Conservation (phyloP, 192 early-diverging fungal genomes). For the Backusella morwellensis region DNA sequence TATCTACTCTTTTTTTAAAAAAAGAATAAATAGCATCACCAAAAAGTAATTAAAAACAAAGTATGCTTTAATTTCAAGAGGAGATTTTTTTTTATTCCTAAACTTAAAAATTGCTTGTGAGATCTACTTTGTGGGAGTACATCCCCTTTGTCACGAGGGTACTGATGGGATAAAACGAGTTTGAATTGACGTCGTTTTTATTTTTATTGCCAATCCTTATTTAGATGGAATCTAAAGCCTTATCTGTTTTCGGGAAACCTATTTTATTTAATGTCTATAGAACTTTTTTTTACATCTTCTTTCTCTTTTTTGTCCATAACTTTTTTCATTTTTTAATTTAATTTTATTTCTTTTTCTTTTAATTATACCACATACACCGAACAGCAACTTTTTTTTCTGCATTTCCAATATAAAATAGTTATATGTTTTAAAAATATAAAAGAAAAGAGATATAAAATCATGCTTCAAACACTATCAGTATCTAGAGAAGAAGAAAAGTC, state of each 20-base stretch:
- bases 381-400: not conserved
- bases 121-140: not conserved
- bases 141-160: conserved; percentile 2
- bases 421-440: not conserved
- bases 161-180: not conserved
- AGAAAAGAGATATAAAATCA: not conserved
- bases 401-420: not conserved
- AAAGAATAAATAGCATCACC: not conserved
- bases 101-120: conserved; percentile 3
- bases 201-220: conserved; percentile 6
- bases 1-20: not conserved
- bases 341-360: not conserved
- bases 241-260: not conserved
- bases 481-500: conserved; percentile 4
- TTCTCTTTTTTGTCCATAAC: not conserved
- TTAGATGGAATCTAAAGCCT: not conserved
- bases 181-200: conserved; percentile 6
- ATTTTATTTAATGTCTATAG: not conserved
- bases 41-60: not conserved
- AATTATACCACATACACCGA: not conserved
- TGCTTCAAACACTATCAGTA: conserved; percentile 2
- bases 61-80: not conserved
- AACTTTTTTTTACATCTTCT: not conserved
- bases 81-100: not conserved
- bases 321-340: not conserved